Percentiles rank a stretch among this genome's conserved stretches.
These are phyloP conservation scores for Talaromyces amestolkiae DNA, from an alignment of 2,329 filamentous ascomycete genomes.

Conservation along the genomic window DNA sequence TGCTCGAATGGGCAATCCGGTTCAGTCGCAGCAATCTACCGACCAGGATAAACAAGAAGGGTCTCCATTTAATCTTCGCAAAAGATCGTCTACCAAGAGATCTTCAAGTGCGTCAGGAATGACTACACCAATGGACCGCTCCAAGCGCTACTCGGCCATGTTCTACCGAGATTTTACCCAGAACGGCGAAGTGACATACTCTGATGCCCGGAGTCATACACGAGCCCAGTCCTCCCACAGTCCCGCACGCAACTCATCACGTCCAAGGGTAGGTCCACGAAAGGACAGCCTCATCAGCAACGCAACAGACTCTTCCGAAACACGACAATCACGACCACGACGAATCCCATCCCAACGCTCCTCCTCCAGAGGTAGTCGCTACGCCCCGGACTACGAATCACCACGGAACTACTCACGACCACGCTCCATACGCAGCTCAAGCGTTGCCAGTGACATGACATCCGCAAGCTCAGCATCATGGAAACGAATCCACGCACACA, in stretches of 20 bases:
- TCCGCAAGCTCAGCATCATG: slow-evolving; percentile 13
- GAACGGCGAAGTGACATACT: slow-evolving; percentile 1
- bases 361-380: slow-evolving; percentile 5
- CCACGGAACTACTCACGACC: slow-evolving; percentile 11
- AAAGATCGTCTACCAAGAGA: slow-evolving; percentile 15
- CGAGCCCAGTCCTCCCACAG: slow-evolving; percentile 12
- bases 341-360: slow-evolving; percentile 17
- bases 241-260: slow-evolving; percentile 7
- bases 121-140: slow-evolving; percentile 9
- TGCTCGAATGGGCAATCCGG: slow-evolving; percentile 13
- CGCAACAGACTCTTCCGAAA: neutral
- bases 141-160: slow-evolving; percentile 18
- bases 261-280: slow-evolving; percentile 1
- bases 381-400: neutral
- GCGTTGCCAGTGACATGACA: slow-evolving; percentile 11
- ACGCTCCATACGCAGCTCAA: slow-evolving; percentile 14
- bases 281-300: neutral
- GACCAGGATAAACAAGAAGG: neutral
- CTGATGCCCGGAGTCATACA: slow-evolving; percentile 9
- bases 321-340: slow-evolving; percentile 2
- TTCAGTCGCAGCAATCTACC: neutral
- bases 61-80: neutral
- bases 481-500: slow-evolving; percentile 5
- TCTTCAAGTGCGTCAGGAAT: slow-evolving; percentile 16
- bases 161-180: slow-evolving; percentile 11